Evolutionary conservation across 371 early-diverging fungal genomes (phyloP).

Genomic region (Lichtheimia hyalospora): DNA sequence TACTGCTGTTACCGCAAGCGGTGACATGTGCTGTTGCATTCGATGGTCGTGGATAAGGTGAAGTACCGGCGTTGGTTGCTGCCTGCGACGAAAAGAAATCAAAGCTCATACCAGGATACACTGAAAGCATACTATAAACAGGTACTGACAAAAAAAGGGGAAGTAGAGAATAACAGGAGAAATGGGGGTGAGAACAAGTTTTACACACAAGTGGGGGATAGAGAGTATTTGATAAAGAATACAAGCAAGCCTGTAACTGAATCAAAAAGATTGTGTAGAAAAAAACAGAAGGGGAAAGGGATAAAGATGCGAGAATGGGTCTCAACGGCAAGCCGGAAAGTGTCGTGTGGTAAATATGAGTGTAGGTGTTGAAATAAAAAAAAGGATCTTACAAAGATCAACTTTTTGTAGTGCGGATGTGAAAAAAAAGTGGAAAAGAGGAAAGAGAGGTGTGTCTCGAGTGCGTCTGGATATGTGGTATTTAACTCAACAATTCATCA

Average conservation of each 20-base stretch:
- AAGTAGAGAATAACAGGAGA: conserved; percentile 6
- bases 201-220: background rate
- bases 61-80: conserved; percentile 1
- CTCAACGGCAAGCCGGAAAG: conserved; percentile 4
- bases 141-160: conserved; percentile 1
- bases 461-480: too few species aligned
- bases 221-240: background rate
- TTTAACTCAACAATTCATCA: too few species aligned
- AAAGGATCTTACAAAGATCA: conserved; percentile 30
- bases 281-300: conserved; percentile 2
- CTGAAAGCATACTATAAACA: conserved; percentile 25
- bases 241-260: conserved; percentile 1
- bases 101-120: conserved; percentile 24
- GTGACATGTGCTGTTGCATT: too few species aligned
- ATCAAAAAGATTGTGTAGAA: background rate
- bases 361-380: background rate
- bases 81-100: conserved; percentile 22
- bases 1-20: background rate
- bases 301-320: background rate
- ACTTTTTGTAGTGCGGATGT: conserved; percentile 8
- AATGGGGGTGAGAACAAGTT: conserved; percentile 1
- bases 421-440: conserved; percentile 12
- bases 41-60: too few species aligned
- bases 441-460: background rate
- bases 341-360: background rate